Conservation (phyloP, 2,329 filamentous ascomycete species). For the Exophiala sp. region DNA sequence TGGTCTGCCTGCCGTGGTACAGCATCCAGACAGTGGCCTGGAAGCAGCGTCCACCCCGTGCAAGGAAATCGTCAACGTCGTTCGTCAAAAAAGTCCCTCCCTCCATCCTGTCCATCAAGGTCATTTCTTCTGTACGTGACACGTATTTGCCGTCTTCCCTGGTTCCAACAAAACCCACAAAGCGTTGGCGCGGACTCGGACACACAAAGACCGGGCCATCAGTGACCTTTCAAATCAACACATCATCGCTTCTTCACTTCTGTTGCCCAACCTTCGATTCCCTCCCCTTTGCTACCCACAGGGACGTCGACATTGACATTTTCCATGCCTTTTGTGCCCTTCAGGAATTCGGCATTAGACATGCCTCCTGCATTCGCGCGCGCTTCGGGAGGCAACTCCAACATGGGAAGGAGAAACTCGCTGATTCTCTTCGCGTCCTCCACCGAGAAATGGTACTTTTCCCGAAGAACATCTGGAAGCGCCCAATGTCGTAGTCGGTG, state of each 20-base stretch:
- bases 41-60: background rate
- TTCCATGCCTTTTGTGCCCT: slow-evolving; percentile 85
- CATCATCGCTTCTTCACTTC: slow-evolving; percentile 74
- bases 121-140: slow-evolving; percentile 17
- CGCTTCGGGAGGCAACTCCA: slow-evolving; percentile 80
- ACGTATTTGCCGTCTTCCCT: slow-evolving; percentile 11
- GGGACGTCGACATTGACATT: slow-evolving; percentile 65
- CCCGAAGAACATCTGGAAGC: slow-evolving; percentile 80
- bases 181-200: background rate
- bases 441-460: slow-evolving; percentile 92
- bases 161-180: slow-evolving; percentile 5
- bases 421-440: slow-evolving; percentile 73
- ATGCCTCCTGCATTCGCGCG: slow-evolving; percentile 94
- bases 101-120: slow-evolving; percentile 1
- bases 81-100: background rate
- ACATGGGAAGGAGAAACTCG: slow-evolving; percentile 82
- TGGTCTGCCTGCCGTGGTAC: too few species aligned
- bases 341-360: slow-evolving; percentile 76
- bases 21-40: too few species aligned
- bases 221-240: background rate
- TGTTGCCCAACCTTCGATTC: slow-evolving; percentile 86
- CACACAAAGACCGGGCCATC: background rate
- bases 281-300: slow-evolving; percentile 78
- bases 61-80: background rate
- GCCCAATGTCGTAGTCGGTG: slow-evolving; percentile 95